These are phyloP conservation scores for Leptographium radiaticola DNA, from an alignment of 2,329 filamentous ascomycete species.

Conservation along the genomic window DNA sequence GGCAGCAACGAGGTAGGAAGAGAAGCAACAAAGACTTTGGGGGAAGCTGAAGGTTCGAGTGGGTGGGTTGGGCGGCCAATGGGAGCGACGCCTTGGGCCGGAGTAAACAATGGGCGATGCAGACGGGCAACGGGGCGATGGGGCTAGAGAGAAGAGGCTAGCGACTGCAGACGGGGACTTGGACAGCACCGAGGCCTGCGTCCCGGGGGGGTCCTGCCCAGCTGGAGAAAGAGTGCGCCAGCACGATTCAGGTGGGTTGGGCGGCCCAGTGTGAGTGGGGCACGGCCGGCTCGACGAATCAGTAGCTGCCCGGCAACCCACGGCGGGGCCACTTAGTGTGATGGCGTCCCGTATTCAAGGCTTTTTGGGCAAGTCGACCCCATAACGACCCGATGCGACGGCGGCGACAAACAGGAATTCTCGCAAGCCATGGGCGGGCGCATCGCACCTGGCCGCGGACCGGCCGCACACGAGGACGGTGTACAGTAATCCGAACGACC, in stretches of 20 bases:
- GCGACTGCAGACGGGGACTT: not conserved
- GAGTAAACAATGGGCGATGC: slow-evolving; percentile 13
- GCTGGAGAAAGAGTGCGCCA: not conserved
- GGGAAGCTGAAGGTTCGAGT: not conserved
- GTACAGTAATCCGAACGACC: too few relatives aligned
- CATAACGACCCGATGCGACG: not conserved
- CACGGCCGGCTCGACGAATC: not conserved
- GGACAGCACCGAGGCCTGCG: not conserved
- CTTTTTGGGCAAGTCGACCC: not conserved
- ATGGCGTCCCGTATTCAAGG: not conserved
- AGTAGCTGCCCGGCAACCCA: slow-evolving; percentile 5
- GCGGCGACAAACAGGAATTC: not conserved
- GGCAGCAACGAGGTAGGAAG: not conserved
- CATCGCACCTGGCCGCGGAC: too few relatives aligned
- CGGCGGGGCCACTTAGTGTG: not conserved
- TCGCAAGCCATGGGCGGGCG: not conserved
- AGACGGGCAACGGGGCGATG: slow-evolving; percentile 3
- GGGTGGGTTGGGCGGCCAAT: slow-evolving; percentile 8
- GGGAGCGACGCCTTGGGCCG: slow-evolving; percentile 2
- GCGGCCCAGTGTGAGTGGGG: not conserved
- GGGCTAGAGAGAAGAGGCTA: not conserved
- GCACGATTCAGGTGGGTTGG: not conserved
- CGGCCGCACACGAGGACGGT: too few relatives aligned
- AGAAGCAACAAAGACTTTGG: not conserved
- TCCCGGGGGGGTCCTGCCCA: not conserved